Evolutionary conservation across 2,329 filamentous ascomycete genomes (phyloP), one percentile per base, ranked within the genome.

Genomic region (Orbilia ellipsospora): DNA sequence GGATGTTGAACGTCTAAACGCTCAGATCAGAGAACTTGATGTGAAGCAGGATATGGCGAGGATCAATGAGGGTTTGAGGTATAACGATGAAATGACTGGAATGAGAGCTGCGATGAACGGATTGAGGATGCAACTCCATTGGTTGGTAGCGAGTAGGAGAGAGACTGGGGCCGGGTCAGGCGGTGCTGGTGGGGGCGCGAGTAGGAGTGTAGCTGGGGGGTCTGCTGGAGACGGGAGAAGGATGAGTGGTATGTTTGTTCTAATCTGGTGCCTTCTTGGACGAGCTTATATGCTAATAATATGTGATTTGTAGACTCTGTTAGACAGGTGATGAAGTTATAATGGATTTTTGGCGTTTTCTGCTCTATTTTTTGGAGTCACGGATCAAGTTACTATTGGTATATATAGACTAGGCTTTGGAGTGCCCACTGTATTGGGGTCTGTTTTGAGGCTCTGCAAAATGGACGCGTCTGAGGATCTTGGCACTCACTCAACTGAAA

Each of bases 11-110:
- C 57, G 78, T 36, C 62, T 80, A 18, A 78, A 72, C 23, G 79
- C 77, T 4, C 72, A 67, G 6, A 56, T 80, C 7, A 66, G 69
- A 51, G 79, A 80, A 54, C 64, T 80, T 63, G 79, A 80, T 59
- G 78, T 80, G 10, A 80, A 80, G 50, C 79, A 80, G 28, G 77
- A 75, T 16, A 79, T 80, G 79, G 62, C 78, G 48, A 45, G 78
- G 44, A 77, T 78, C 26, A 77, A 77, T 40, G 79, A 80, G 51
- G 79, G 75, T 10, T 52, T 80, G 28, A 69, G 79, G 54, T 78
- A 77, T n/a, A 79, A 79, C 26, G 79, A 80, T 31, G 79, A 80
- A 45, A 75, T 80, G 73, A 77, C 79, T 1, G 78, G 78, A n/a
- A 78, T 80, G 36, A 73, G 79, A 42, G 78, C 79, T 0, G 79